phyloP scores from a whole-genome alignment of 176 grass and related monocot species.

The Tillandsia fasciculata region DNA sequence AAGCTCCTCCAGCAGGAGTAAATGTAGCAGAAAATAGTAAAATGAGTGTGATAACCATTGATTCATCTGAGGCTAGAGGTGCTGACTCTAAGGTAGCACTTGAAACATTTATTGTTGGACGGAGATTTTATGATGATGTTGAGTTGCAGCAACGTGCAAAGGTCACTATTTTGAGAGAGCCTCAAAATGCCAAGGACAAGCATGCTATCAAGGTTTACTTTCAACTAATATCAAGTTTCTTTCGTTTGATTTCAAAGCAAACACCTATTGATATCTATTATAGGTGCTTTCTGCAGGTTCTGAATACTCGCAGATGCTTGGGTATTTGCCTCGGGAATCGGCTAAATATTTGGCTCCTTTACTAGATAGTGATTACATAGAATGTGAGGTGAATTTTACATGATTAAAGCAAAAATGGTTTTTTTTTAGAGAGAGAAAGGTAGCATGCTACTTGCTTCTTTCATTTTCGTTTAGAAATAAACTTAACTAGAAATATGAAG shows the following conservation, averaged over 20 bases:
- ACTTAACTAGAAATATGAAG: too few species aligned
- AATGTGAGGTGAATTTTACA: constrained; percentile 51
- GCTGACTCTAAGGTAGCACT: constrained; percentile 24
- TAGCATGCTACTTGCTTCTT: too few species aligned
- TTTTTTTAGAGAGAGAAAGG: not conserved
- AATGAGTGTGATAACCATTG: constrained; percentile 2
- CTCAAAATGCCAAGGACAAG: constrained; percentile 57
- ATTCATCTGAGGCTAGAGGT: constrained; percentile 13
- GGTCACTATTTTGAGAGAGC: constrained; percentile 52
- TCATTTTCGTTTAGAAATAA: too few species aligned
- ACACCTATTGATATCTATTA: constrained; percentile 21
- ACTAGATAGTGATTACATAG: constrained; percentile 44
- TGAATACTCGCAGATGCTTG: constrained; percentile 38
- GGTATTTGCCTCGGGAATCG: constrained; percentile 76
- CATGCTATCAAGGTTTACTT: constrained; percentile 79
- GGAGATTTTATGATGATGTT: constrained; percentile 57
- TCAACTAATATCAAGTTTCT: constrained; percentile 7
- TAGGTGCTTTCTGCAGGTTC: constrained; percentile 60
- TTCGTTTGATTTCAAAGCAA: constrained; percentile 5
- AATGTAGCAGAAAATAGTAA: constrained; percentile 5
- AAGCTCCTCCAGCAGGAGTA: not conserved
- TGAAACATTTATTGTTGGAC: constrained; percentile 69
- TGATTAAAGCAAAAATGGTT: not conserved
- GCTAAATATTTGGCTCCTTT: constrained; percentile 75
- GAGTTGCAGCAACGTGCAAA: constrained; percentile 39